Base-by-base conservation (phyloP, 345 rosid genomes). In the Brassica incana region DNA sequence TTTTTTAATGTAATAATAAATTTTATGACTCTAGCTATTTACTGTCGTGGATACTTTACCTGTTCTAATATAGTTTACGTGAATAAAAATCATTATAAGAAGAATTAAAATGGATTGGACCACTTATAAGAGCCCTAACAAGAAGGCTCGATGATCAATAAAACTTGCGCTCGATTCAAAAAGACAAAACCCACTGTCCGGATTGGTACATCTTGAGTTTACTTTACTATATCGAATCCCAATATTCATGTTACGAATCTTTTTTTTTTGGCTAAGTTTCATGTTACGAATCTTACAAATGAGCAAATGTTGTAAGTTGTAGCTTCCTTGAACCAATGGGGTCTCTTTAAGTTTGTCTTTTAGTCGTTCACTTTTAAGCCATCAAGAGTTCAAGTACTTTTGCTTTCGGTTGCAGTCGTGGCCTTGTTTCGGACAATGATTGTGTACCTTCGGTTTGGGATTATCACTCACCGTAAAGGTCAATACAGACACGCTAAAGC, bases 341-440 rank as follows among this genome's bases (percentile, higher is more conserved):
- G 50, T 56, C 35, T 56, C 43, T 18, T 5, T 40, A 73, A 20
- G 20, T 45, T 73, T 73, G 78, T 79, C 36, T 65, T 72, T 4
- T 67, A 67, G 78, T 35, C 23, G 33, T 43, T 40, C 61, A 60
- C 82, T 79, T 73, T 67, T 8, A 73, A 61, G 70, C 45, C 78
- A 73, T 73, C 74, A 58, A 79, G 74, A 33, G 56, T 32, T 74
- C 33, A 69, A 59, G 75, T 80, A 74, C 67, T 48, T 36, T 54
- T 75, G 79, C 76, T 80, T 80, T 80, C 79, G 72, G 78, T 73
- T 61, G 78, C 82, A 73, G 69, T 74, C 79, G 76, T 80, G 83
- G 67, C 75, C 10, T 74, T 80, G 83, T 74, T 80, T 52, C 38
- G 65, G 76, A 69, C 76, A 80, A 75, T 80, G 83, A 80, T 75